Conservation (phyloP, 2,329 filamentous ascomycete species). For the Exophiala mesophila region DNA sequence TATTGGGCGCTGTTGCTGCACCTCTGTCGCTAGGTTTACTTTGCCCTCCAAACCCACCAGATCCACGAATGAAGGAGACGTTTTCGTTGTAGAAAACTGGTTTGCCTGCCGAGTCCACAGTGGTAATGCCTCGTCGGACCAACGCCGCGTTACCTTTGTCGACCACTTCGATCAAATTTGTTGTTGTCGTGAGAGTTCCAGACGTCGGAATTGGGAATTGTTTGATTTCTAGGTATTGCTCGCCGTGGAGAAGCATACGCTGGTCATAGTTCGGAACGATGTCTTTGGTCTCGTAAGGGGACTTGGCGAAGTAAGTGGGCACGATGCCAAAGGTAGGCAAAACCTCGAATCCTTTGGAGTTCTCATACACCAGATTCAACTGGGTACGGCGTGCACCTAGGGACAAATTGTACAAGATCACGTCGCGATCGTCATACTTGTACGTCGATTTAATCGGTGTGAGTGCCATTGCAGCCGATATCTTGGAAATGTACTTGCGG, state of each 20-base stretch:
- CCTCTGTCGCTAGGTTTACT: conserved; percentile 73
- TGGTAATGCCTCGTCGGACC: conserved; percentile 72
- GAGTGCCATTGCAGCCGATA: conserved; percentile 67
- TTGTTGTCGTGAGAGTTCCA: conserved; percentile 31
- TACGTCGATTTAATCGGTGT: conserved; percentile 70
- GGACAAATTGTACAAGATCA: conserved; percentile 92
- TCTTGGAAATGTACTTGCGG: conserved; percentile 63
- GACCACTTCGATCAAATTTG: conserved; percentile 77
- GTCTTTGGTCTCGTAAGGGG: conserved; percentile 72
- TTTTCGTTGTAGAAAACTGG: conserved; percentile 95
- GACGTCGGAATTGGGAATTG: conserved; percentile 85
- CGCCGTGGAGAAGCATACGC: conserved; percentile 97
- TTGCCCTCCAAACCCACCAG: conserved; percentile 80
- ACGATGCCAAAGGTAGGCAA: conserved; percentile 85
- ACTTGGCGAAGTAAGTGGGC: conserved; percentile 76
- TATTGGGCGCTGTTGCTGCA: conserved; percentile 71
- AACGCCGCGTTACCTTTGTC: conserved; percentile 91
- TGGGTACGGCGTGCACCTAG: conserved; percentile 87
- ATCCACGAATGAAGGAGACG: conserved; percentile 85
- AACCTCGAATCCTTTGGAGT: conserved; percentile 82
- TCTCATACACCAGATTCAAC: conserved; percentile 82
- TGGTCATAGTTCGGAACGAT: conserved; percentile 93
- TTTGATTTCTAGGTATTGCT: conserved; percentile 92
- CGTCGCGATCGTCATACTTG: conserved; percentile 76
- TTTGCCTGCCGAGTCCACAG: conserved; percentile 75